A percentile compares a stretch with the other conserved stretches of the same genome.
phyloP scores from a whole-genome alignment of 2,329 filamentous ascomycete species.

The Penicillium vulpinum region DNA sequence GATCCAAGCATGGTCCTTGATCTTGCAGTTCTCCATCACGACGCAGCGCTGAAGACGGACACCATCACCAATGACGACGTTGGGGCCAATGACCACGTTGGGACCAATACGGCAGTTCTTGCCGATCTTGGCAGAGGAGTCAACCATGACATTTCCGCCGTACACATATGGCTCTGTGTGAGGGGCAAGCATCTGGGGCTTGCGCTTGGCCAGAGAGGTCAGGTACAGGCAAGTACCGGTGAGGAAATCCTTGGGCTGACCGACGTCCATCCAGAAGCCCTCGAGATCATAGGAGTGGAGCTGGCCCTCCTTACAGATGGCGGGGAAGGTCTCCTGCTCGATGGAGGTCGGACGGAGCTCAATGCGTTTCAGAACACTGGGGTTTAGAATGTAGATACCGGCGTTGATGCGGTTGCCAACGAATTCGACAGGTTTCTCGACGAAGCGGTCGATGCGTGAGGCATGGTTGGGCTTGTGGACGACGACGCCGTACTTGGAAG shows the following conservation, averaged over 20 bases:
- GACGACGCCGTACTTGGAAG: constrained; percentile 97
- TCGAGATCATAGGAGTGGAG: constrained; percentile 96
- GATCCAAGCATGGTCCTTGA: constrained; percentile 98
- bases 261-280: constrained; percentile 99
- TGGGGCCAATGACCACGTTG: constrained; percentile 92
- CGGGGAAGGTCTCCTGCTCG: constrained; percentile 97
- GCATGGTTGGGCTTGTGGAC: constrained; percentile 93
- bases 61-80: constrained; percentile 89
- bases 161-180: constrained; percentile 76
- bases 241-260: constrained; percentile 97
- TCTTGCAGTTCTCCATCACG: constrained; percentile 81
- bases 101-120: constrained; percentile 98
- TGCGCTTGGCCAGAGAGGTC: constrained; percentile 85
- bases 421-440: constrained; percentile 98
- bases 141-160: constrained; percentile 93
- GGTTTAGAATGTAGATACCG: constrained; percentile 97
- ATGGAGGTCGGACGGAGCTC: constrained; percentile 96
- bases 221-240: constrained; percentile 96
- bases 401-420: constrained; percentile 99
- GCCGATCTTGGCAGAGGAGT: constrained; percentile 91
- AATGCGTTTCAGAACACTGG: constrained; percentile 83
- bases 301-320: constrained; percentile 84
- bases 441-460: constrained; percentile 94
- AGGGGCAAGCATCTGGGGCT: constrained; percentile 77
- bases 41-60: constrained; percentile 93